These are phyloP conservation scores for Scutellaria galericulata DNA, from an alignment of 257 asterid genomes.

Conservation along the genomic window DNA sequence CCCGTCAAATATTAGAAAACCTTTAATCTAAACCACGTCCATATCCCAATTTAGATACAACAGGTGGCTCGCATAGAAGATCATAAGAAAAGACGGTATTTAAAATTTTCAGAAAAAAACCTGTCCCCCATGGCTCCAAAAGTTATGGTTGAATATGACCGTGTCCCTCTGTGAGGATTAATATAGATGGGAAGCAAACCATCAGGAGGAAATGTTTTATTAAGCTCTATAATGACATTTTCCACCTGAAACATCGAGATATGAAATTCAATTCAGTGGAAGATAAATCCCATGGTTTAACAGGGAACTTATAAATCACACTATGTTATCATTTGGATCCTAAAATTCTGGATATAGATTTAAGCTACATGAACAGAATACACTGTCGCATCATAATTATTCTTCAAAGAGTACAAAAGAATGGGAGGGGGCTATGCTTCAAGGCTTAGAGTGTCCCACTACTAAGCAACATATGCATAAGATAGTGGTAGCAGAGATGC, in stretches of 20 bases:
- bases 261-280: slow-evolving; percentile 27
- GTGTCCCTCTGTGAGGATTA: slow-evolving; percentile 72
- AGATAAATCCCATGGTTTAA: slow-evolving; percentile 31
- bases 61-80: slow-evolving; percentile 3
- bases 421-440: no score
- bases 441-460: no score
- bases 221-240: slow-evolving; percentile 81
- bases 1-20: slow-evolving; percentile 31
- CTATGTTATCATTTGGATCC: neutral
- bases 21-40: slow-evolving; percentile 20
- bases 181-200: slow-evolving; percentile 98
- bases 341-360: slow-evolving; percentile 14
- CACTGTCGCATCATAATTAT: slow-evolving; percentile 18
- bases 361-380: slow-evolving; percentile 11
- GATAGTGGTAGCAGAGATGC: no score
- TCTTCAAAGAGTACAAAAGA: neutral
- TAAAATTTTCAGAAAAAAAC: slow-evolving; percentile 42
- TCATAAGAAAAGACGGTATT: neutral
- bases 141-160: slow-evolving; percentile 84
- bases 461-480: no score
- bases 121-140: slow-evolving; percentile 99
- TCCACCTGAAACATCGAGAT: slow-evolving; percentile 72
- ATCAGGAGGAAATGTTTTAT: slow-evolving; percentile 88
- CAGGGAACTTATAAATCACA: slow-evolving; percentile 21
- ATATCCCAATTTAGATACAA: neutral